Conservation (phyloP, 1,284 basidiomycete genomes). For the Sphagnurus paluster region DNA sequence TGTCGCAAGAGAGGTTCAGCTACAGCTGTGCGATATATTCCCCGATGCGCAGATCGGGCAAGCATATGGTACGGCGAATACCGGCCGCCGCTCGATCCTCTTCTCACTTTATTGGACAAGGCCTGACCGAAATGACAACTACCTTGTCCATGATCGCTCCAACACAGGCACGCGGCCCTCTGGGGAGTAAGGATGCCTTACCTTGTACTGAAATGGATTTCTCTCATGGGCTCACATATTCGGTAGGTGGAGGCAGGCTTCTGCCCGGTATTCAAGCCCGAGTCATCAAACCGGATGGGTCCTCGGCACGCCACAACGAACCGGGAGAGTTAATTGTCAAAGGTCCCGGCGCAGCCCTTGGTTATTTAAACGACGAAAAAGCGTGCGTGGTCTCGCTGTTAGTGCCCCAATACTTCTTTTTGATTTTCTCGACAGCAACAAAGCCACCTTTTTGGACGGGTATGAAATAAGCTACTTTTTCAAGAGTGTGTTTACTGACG, state of each 20-base stretch:
- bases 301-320: constrained; percentile 49
- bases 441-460: constrained; percentile 46
- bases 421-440: constrained; percentile 30
- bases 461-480: constrained; percentile 16
- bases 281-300: constrained; percentile 57
- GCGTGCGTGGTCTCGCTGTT: constrained; percentile 45
- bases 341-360: constrained; percentile 50
- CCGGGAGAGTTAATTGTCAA: constrained; percentile 58
- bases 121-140: constrained; percentile 56
- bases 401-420: background rate
- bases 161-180: constrained; percentile 41
- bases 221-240: constrained; percentile 6
- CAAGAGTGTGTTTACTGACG: background rate
- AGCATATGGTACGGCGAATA: constrained; percentile 48
- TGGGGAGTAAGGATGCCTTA: constrained; percentile 35
- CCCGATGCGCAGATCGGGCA: constrained; percentile 63
- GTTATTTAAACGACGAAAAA: constrained; percentile 52
- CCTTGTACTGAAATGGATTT: background rate
- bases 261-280: constrained; percentile 49
- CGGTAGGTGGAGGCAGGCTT: constrained; percentile 46
- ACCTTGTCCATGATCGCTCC: constrained; percentile 45
- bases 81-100: background rate
- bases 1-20: constrained; percentile 59
- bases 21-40: constrained; percentile 48
- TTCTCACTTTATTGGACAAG: constrained; percentile 20